Evolutionary conservation across 2,329 filamentous ascomycete genomes (phyloP), one percentile per base, ranked within the genome.

Genomic region (Exutisphaerella laricina): DNA sequence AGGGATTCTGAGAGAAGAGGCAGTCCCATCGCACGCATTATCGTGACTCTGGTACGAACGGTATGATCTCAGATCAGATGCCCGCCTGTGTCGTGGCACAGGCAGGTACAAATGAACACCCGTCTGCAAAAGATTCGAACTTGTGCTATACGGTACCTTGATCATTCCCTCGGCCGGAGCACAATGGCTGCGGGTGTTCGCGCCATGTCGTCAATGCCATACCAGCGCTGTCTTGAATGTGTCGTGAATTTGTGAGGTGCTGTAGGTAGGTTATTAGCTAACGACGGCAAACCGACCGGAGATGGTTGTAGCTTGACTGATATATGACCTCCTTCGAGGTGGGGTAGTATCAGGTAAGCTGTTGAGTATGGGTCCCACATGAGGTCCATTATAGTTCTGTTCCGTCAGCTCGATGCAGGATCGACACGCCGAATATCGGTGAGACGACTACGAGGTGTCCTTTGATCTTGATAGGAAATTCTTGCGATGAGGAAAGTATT

Each of bases 1-100:
- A 50, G 49, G 43, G 49, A 51, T 46, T 60, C 59, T 59, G 63
- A 65, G 69, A 74, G 79, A 78, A 82, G 83, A 83, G 83, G 86
- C 82, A 78, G 86, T 79, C 83, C 86, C 86, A 38, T 82, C 84
- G 83, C 83, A 85, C 81, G 81, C 75, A 85, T 85, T 85, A 82
- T 81, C 79, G 80, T 84, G 81, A 84, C 35, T 85, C 82, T 86
- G 86, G 82, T 87, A 85, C 75, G 71, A 70, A 75, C 80, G 81
- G 81, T 85, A 82, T 84, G 69, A 77, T 85, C 80, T 84, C 80
- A 84, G 80, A 82, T 70, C 71, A 53, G 31, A 41, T 47, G 40
- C 34, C 41, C 29, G 26, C 41, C 31, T 18, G 23, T 22, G 53
- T 56, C 54, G 53, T 58, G 56, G 52, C 56, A 41, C 42, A 38